Evolutionary conservation across 1,139 yeast genomes (phyloP).

Genomic region (Geotrichum candidum): DNA sequence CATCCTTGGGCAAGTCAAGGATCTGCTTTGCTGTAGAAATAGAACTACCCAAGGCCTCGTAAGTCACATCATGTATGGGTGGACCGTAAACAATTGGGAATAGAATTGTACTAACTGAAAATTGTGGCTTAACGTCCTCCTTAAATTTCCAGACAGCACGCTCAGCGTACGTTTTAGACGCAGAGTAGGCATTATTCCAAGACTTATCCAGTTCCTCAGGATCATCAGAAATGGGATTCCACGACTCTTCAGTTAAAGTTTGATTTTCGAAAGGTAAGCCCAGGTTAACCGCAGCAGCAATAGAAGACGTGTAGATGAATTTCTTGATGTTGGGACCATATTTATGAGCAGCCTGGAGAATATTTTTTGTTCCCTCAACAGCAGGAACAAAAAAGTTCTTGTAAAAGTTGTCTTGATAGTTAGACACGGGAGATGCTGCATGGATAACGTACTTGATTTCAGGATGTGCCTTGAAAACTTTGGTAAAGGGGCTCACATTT

Average conservation of each 20-base stretch:
- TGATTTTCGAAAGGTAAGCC: slow-evolving; percentile 17
- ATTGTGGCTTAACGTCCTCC: slow-evolving; percentile 34
- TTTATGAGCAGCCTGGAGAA: no score
- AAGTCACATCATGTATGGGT: slow-evolving; percentile 12
- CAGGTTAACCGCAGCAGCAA: slow-evolving; percentile 36
- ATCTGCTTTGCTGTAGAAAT: background rate
- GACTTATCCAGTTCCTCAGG: slow-evolving; percentile 15
- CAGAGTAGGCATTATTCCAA: slow-evolving; percentile 30
- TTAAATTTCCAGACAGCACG: slow-evolving; percentile 42
- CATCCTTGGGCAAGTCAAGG: background rate
- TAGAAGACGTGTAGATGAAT: no score
- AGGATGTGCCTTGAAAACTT: no score
- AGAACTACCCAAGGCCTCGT: slow-evolving; percentile 15
- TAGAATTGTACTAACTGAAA: slow-evolving; percentile 38
- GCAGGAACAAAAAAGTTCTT: no score
- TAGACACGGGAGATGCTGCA: no score
- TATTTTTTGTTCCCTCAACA: no score
- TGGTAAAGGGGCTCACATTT: no score
- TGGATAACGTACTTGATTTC: no score
- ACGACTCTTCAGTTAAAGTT: background rate
- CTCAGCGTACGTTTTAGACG: slow-evolving; percentile 39
- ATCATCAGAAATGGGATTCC: background rate
- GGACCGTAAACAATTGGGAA: slow-evolving; percentile 50
- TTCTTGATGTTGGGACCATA: no score
- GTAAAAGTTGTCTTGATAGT: no score